phyloP scores from a whole-genome alignment of 345 rosid species.

The Anastatica hierochuntica region DNA sequence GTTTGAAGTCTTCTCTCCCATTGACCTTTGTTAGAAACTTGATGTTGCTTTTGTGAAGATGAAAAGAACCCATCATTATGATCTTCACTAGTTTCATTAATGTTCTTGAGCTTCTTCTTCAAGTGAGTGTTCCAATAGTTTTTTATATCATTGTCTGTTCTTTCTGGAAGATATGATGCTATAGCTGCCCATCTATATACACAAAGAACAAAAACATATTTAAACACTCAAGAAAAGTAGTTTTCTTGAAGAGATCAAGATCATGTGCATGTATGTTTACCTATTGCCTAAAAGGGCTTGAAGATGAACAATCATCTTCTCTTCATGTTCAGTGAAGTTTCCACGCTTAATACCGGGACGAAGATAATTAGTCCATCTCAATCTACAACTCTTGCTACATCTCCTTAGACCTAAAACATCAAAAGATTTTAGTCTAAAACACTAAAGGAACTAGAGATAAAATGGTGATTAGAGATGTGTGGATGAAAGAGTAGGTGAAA shows the following conservation, averaged over 20 bases:
- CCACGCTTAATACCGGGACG: slow-evolving; percentile 95
- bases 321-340: slow-evolving; percentile 83
- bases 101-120: slow-evolving; percentile 73
- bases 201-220: background rate
- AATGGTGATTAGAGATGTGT: slow-evolving; percentile 3
- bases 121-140: slow-evolving; percentile 94
- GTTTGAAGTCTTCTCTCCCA: slow-evolving; percentile 95
- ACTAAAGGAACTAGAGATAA: background rate
- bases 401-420: slow-evolving; percentile 63
- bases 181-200: slow-evolving; percentile 93
- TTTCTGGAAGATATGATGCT: slow-evolving; percentile 94
- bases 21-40: slow-evolving; percentile 51
- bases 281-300: slow-evolving; percentile 98
- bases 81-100: slow-evolving; percentile 27
- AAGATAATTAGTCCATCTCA: slow-evolving; percentile 94
- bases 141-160: slow-evolving; percentile 94
- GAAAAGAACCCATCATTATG: slow-evolving; percentile 15
- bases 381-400: slow-evolving; percentile 98
- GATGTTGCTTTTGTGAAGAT: slow-evolving; percentile 22
- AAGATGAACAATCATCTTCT: slow-evolving; percentile 88
- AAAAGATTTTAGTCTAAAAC: slow-evolving; percentile 5
- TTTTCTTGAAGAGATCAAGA: background rate
- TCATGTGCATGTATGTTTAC: slow-evolving; percentile 28
- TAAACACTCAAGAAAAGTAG: background rate
- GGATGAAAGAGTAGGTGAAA: slow-evolving; percentile 18